These are phyloP conservation scores for Suhomyces panamericanus DNA, from an alignment of 1,139 yeast genomes.

Conservation along the genomic window DNA sequence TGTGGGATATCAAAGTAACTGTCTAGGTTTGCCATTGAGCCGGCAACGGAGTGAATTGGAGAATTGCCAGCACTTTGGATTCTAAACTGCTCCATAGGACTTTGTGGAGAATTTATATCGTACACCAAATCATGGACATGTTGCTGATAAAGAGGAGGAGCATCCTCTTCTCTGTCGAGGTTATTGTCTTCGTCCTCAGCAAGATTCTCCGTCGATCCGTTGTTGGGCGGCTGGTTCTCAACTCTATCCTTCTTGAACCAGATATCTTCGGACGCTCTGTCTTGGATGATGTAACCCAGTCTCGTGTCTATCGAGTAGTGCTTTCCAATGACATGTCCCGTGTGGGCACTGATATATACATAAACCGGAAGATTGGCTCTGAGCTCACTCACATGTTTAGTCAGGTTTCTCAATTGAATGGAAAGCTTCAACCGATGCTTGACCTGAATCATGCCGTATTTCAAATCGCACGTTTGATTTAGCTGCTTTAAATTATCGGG, in stretches of 20 bases:
- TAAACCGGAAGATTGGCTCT: conserved; percentile 66
- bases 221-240: conserved; percentile 2
- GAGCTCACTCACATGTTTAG: conserved; percentile 67
- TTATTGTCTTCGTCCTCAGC: conserved; percentile 24
- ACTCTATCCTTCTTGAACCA: conserved; percentile 34
- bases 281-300: conserved; percentile 49
- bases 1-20: conserved; percentile 33
- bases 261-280: conserved; percentile 33
- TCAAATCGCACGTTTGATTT: conserved; percentile 59
- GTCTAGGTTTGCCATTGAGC: conserved; percentile 21
- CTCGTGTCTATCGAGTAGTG: conserved; percentile 51
- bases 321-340: conserved; percentile 52
- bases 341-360: conserved; percentile 55
- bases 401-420: conserved; percentile 56
- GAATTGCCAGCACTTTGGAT: conserved; percentile 20
- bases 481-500: conserved; percentile 54
- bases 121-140: conserved; percentile 39
- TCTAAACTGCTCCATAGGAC: conserved; percentile 43
- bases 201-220: conserved; percentile 13
- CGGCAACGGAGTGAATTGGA: conserved; percentile 21
- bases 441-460: conserved; percentile 51
- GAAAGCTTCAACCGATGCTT: conserved; percentile 61
- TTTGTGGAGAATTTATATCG: conserved; percentile 37
- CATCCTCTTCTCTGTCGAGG: conserved; percentile 32
- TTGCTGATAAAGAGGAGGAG: conserved; percentile 46